A percentile compares a stretch with the other conserved stretches of the same genome.
These are phyloP conservation scores for Phellinidium pouzarii DNA, from an alignment of 1,284 basidiomycete species.

Conservation along the genomic window DNA sequence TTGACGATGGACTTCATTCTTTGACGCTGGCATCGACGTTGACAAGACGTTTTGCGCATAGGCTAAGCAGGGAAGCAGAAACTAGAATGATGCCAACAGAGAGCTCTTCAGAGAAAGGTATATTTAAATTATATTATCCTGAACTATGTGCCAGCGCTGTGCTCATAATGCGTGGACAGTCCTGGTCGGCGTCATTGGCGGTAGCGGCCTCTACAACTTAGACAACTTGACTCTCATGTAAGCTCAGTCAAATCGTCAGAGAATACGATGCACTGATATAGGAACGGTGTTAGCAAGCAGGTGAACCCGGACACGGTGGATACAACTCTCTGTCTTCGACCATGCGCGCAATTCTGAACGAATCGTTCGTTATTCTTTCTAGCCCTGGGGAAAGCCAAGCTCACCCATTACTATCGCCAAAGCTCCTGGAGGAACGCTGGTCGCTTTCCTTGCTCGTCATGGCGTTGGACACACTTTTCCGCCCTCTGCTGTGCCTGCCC, in stretches of 20 bases:
- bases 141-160: not conserved
- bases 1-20: not conserved
- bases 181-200: conserved; percentile 78
- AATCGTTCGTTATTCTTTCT: conserved; percentile 11
- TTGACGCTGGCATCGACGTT: not conserved
- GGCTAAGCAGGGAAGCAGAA: not conserved
- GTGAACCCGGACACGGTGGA: conserved; percentile 66
- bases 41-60: not conserved
- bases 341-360: not conserved
- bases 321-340: too few relatives aligned
- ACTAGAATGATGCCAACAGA: not conserved
- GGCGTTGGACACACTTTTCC: conserved; percentile 69
- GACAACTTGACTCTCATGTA: conserved; percentile 82
- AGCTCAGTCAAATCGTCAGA: conserved; percentile 25
- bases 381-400: conserved; percentile 94
- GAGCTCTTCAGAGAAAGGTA: conserved; percentile 10
- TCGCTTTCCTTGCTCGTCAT: conserved; percentile 93
- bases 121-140: not conserved
- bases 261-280: not conserved
- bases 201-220: conserved; percentile 83
- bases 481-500: conserved; percentile 74
- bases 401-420: conserved; percentile 86
- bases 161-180: conserved; percentile 35
- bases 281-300: conserved; percentile 42
- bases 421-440: conserved; percentile 68